Conservation (phyloP, 2,329 filamentous ascomycete genomes). For the Mollisia scopiformis region DNA sequence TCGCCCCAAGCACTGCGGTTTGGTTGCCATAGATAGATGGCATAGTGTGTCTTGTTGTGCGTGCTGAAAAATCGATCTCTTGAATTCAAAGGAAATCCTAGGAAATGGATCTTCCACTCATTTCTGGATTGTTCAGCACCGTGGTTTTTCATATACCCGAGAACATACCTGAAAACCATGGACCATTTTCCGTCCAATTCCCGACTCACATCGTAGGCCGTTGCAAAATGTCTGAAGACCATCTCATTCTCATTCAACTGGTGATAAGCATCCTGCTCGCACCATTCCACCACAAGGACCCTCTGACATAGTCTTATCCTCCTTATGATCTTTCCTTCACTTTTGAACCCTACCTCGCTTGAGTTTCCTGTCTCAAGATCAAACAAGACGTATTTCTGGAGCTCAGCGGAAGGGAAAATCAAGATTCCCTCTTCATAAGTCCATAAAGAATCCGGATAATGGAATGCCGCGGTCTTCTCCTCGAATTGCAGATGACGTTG, state of each 20-base stretch:
- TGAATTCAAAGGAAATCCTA: conserved; percentile 56
- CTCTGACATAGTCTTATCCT: conserved; percentile 55
- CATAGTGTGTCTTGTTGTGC: conserved; percentile 62
- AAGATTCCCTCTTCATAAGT: conserved; percentile 56
- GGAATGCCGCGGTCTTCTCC: conserved; percentile 44
- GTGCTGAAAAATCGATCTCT: conserved; percentile 64
- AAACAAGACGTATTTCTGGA: conserved; percentile 46
- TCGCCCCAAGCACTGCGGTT: conserved; percentile 58
- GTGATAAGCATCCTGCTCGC: conserved; percentile 53
- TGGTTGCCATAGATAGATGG: conserved; percentile 63
- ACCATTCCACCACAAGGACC: conserved; percentile 68
- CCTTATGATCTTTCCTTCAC: conserved; percentile 52
- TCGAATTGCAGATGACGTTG: conserved; percentile 47
- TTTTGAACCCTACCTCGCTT: conserved; percentile 54
- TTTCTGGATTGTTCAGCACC: conserved; percentile 24
- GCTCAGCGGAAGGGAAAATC: conserved; percentile 49
- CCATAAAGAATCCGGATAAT: conserved; percentile 55
- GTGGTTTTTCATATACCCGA: background rate
- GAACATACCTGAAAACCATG: conserved; percentile 50
- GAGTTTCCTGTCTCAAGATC: conserved; percentile 51
- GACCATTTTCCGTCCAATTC: conserved; percentile 38
- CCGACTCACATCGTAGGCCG: conserved; percentile 54
- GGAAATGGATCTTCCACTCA: conserved; percentile 63
- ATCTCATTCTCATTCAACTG: conserved; percentile 53
- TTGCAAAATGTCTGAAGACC: conserved; percentile 61